phyloP scores from a whole-genome alignment of 2,329 filamentous ascomycete genomes.

The Microdochium trichocladiopsis region DNA sequence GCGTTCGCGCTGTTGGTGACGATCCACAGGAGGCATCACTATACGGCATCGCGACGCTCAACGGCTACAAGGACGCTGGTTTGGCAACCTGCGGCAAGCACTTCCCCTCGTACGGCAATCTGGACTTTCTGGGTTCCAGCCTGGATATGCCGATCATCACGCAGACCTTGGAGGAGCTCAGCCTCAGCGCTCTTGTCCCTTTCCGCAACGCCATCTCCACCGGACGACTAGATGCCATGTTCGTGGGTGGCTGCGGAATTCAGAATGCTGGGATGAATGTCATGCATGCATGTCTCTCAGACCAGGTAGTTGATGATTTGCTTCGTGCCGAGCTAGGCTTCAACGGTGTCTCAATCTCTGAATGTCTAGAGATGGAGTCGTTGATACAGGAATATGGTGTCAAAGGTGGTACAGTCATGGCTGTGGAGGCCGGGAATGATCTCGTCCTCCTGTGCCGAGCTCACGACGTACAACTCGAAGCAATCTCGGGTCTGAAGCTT shows the following conservation, averaged over 20 bases:
- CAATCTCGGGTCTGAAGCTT: constrained; percentile 80
- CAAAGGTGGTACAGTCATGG: constrained; percentile 94
- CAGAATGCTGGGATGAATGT: constrained; percentile 88
- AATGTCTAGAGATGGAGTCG: constrained; percentile 95
- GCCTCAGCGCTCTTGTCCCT: constrained; percentile 82
- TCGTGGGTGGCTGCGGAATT: constrained; percentile 91
- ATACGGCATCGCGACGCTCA: constrained; percentile 85
- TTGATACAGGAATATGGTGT: constrained; percentile 95
- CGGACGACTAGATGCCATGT: constrained; percentile 82
- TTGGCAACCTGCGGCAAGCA: constrained; percentile 90
- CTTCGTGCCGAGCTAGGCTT: constrained; percentile 86
- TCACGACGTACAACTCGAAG: constrained; percentile 83
- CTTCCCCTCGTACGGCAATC: constrained; percentile 91
- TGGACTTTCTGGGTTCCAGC: constrained; percentile 87
- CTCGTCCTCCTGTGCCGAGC: constrained; percentile 82
- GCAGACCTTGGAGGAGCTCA: constrained; percentile 86
- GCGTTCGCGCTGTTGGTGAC: constrained; percentile 83
- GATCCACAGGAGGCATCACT: constrained; percentile 93
- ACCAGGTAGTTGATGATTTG: constrained; percentile 87
- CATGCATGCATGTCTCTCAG: constrained; percentile 88
- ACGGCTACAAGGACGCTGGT: constrained; percentile 86
- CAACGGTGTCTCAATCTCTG: constrained; percentile 85
- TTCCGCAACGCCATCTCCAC: constrained; percentile 85
- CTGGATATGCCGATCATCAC: constrained; percentile 93
- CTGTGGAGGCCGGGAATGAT: constrained; percentile 92